Evolutionary conservation across 2,329 filamentous ascomycete genomes (phyloP).

Genomic region (Orbilia quercus): DNA sequence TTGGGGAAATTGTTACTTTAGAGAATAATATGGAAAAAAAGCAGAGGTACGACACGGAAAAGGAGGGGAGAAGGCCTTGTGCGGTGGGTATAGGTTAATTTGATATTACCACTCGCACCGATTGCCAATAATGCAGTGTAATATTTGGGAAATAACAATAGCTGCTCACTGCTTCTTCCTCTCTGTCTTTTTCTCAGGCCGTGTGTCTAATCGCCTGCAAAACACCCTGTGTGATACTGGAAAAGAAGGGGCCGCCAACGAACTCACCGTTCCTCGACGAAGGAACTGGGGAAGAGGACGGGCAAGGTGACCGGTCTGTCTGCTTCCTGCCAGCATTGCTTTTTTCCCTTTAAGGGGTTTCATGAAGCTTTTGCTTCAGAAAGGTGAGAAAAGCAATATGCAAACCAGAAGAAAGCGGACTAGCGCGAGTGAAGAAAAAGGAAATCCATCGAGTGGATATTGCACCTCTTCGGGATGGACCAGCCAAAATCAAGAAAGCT

Average conservation of each 20-base stretch:
- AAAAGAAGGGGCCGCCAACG: slow-evolving; percentile 14
- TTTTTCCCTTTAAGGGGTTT: slow-evolving; percentile 57
- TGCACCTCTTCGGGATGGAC: slow-evolving; percentile 49
- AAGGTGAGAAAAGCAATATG: slow-evolving; percentile 50
- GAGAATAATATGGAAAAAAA: slow-evolving; percentile 27
- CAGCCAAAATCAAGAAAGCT: slow-evolving; percentile 56
- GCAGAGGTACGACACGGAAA: slow-evolving; percentile 52
- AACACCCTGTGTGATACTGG: slow-evolving; percentile 39
- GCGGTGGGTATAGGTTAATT: slow-evolving; percentile 48
- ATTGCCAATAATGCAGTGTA: slow-evolving; percentile 54
- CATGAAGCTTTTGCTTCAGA: slow-evolving; percentile 55
- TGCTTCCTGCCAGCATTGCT: slow-evolving; percentile 32
- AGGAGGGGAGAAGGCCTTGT: slow-evolving; percentile 33
- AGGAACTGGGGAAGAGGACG: slow-evolving; percentile 16
- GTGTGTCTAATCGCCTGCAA: slow-evolving; percentile 38
- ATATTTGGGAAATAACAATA: slow-evolving; percentile 38
- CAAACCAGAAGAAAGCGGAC: slow-evolving; percentile 35
- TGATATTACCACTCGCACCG: slow-evolving; percentile 53
- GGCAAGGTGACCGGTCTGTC: slow-evolving; percentile 41
- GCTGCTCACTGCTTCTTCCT: slow-evolving; percentile 11
- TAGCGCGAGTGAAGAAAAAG: slow-evolving; percentile 38
- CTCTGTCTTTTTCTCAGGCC: slow-evolving; percentile 23
- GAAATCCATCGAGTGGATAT: slow-evolving; percentile 42
- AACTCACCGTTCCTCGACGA: slow-evolving; percentile 9
- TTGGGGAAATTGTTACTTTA: slow-evolving; percentile 48